These are phyloP conservation scores for Hanseniaspora thailandica DNA, from an alignment of 805 yeast species.

Conservation along the genomic window DNA sequence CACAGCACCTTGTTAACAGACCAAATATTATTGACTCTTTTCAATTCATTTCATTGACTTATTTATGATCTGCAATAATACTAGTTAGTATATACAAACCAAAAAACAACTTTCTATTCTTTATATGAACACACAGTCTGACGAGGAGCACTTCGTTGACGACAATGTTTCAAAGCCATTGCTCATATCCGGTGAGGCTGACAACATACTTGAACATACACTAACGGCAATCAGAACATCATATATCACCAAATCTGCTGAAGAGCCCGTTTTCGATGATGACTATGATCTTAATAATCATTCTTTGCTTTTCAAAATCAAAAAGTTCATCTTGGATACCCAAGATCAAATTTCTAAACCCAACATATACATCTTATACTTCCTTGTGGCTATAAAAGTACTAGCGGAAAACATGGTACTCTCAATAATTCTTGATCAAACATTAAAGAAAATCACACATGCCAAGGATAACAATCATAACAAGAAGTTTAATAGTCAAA, in stretches of 20 bases:
- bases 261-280: neutral
- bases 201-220: conserved; percentile 10
- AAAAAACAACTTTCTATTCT: neutral
- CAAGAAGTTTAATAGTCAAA: neutral
- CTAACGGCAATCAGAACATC: conserved; percentile 9
- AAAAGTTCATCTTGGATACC: neutral
- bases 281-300: neutral
- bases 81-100: no score
- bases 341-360: neutral
- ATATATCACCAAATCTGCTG: neutral
- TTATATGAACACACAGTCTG: conserved; percentile 2
- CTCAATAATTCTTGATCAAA: conserved; percentile 13
- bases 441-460: conserved; percentile 1
- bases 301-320: neutral
- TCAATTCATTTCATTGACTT: no score
- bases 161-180: neutral
- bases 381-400: conserved; percentile 11
- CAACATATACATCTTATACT: conserved; percentile 1
- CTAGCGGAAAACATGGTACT: conserved; percentile 15
- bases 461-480: neutral
- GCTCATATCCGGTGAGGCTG: neutral
- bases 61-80: no score
- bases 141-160: conserved; percentile 4
- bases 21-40: no score
- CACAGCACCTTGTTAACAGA: neutral